These are phyloP conservation scores for Trichoderma hamatum DNA, from an alignment of 2,329 filamentous ascomycete species.

Conservation along the genomic window DNA sequence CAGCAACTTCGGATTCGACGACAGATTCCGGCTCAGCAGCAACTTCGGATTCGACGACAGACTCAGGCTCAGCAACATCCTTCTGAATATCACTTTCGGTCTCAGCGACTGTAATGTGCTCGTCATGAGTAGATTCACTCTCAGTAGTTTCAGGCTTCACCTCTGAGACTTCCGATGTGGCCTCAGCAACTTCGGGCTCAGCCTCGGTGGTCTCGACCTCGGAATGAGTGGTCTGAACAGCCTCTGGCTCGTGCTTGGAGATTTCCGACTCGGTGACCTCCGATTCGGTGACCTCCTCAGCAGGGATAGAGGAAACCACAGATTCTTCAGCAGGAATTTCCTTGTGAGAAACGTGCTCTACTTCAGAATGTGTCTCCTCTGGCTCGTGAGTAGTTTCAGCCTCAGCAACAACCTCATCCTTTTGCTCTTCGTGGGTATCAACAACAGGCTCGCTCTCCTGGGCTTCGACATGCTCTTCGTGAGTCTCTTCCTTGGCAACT, in stretches of 20 bases:
- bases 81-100: conserved; percentile 9
- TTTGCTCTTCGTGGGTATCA: background rate
- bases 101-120: conserved; percentile 13
- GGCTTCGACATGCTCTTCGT: conserved; percentile 11
- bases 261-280: conserved; percentile 5
- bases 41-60: conserved; percentile 2
- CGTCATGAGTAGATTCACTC: conserved; percentile 9
- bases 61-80: conserved; percentile 9
- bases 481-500: background rate
- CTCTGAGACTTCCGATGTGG: conserved; percentile 29
- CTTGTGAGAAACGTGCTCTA: conserved; percentile 3
- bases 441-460: conserved; percentile 27
- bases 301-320: background rate
- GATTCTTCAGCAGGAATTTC: conserved; percentile 5
- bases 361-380: background rate
- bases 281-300: conserved; percentile 13
- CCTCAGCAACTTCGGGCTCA: conserved; percentile 17
- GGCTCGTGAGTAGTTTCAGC: conserved; percentile 21
- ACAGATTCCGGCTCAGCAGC: background rate
- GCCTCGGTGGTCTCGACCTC: conserved; percentile 5
- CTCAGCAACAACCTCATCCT: conserved; percentile 33
- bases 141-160: conserved; percentile 24
- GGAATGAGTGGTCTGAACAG: conserved; percentile 29
- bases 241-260: conserved; percentile 13
- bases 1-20: conserved; percentile 15